phyloP scores from a whole-genome alignment of 768 basidiomycete genomes.

The Mycena polygramma region DNA sequence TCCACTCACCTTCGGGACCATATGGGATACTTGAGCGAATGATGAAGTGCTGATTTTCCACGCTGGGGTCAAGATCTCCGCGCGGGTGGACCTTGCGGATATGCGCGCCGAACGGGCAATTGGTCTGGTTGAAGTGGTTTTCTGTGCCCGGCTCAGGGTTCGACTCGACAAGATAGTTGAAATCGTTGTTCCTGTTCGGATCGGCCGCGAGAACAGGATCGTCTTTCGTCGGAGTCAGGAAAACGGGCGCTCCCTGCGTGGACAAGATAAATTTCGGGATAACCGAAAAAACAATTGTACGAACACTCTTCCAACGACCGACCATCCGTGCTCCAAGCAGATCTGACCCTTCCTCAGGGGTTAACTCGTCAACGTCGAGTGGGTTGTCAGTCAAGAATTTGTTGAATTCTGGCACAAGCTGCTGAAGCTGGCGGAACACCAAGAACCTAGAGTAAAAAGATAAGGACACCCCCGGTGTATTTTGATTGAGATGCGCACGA shows the following conservation, averaged over 20 bases:
- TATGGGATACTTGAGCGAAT: constrained; percentile 52
- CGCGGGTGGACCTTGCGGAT: constrained; percentile 48
- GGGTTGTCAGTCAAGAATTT: constrained; percentile 41
- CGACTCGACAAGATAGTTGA: constrained; percentile 41
- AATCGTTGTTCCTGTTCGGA: constrained; percentile 46
- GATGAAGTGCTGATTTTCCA: constrained; percentile 40
- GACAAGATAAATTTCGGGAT: neutral
- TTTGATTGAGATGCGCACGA: constrained; percentile 23
- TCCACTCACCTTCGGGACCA: constrained; percentile 38
- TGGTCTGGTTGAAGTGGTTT: constrained; percentile 38
- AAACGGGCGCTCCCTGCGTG: constrained; percentile 50
- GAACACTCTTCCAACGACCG: constrained; percentile 50
- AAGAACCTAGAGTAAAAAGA: constrained; percentile 9
- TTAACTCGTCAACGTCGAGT: constrained; percentile 34
- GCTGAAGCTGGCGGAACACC: constrained; percentile 46
- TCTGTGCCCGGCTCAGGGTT: constrained; percentile 35
- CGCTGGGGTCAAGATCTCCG: constrained; percentile 34
- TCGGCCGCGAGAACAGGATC: constrained; percentile 41
- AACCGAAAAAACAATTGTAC: neutral
- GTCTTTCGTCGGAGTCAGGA: constrained; percentile 43
- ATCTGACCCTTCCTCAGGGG: constrained; percentile 42
- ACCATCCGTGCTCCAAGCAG: constrained; percentile 50
- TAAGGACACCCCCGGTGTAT: too few species aligned
- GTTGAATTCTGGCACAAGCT: constrained; percentile 50
- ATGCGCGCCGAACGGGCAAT: constrained; percentile 50